Conservation (phyloP, 2,329 filamentous ascomycete genomes). For the Conoideocrella luteorostrata region DNA sequence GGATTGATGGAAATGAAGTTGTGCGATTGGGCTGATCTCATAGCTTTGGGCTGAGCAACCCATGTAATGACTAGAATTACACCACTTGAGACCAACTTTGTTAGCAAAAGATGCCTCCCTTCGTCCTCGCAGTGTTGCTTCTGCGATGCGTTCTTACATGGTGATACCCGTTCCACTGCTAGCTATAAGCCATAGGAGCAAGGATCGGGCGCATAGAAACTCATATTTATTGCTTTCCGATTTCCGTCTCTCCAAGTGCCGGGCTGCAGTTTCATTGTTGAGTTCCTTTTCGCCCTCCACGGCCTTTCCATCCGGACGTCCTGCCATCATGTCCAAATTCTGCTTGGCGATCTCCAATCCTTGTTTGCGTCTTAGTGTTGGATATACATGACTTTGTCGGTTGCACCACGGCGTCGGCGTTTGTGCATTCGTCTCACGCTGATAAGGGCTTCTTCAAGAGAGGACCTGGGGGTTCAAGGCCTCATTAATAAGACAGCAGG, state of each 20-base stretch:
- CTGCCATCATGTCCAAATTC: too few relatives aligned
- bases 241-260: neutral
- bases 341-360: too few relatives aligned
- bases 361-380: too few relatives aligned
- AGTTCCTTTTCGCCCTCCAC: neutral
- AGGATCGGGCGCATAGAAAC: neutral
- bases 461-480: too few relatives aligned
- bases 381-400: too few relatives aligned
- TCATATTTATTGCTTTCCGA: neutral
- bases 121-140: too few relatives aligned
- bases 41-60: slow-evolving; percentile 7
- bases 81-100: slow-evolving; percentile 2
- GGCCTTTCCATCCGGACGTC: too few relatives aligned
- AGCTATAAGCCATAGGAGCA: slow-evolving; percentile 6
- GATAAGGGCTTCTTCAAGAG: too few relatives aligned
- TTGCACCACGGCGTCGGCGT: too few relatives aligned
- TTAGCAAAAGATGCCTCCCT: too few relatives aligned
- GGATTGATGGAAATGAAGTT: slow-evolving; percentile 10
- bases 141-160: slow-evolving; percentile 7
- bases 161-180: slow-evolving; percentile 5
- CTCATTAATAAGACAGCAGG: too few relatives aligned
- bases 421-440: too few relatives aligned
- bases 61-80: slow-evolving; percentile 8
- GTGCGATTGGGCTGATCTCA: slow-evolving; percentile 6
- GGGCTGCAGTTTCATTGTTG: neutral